Evolutionary conservation across 768 basidiomycete genomes (phyloP), one percentile per base, ranked within the genome.

Genomic region (Amanita jacksonii): DNA sequence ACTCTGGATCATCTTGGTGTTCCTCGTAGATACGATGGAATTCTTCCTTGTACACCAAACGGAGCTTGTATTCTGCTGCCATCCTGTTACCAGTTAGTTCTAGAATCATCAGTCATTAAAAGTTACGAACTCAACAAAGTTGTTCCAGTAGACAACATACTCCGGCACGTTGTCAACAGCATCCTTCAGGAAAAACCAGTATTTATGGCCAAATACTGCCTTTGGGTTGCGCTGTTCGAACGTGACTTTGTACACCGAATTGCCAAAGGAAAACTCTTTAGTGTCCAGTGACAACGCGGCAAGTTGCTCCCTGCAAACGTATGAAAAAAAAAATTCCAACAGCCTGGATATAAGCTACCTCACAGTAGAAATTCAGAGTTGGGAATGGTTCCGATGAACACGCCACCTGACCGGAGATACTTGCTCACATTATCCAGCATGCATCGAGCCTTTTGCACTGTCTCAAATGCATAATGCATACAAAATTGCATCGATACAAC

Each of bases 381-480:
- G 1, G 96, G 92, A 46, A 96, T 85, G 0, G 96, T 99, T n/a
- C 96, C 96, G 42, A 99, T 76, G 55, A 97, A 96, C n/a, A 82
- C 65, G 3, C 96, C 96, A 19, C 93, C 94, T 20, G 72, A 68
- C 23, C 85, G 69, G 35, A 99, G 68, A 70, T 83, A 81, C 36
- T 73, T 64, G 45, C 79, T 76, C 23, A 92, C 93, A 58, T 99
- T 99, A 28, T 79, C 74, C 24, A 99, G 77, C 96, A 99, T 96
- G 59, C 79, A 83, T 24, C 88, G 74, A 19, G 81, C 86, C 58
- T 96, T 96, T 47, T 74, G 68, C 23, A 79, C 74, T n/a, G 75
- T 84, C 61, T 98, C 92, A 59, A 99, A 98, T 6, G 96, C 96
- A 57, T 99, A 98, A 61, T 99, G 96, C 88, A 99, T 97, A 63